Evolutionary conservation across 2,329 filamentous ascomycete genomes (phyloP), one percentile per base, ranked within the genome.

Genomic region (Aspergillus quadricinctus): DNA sequence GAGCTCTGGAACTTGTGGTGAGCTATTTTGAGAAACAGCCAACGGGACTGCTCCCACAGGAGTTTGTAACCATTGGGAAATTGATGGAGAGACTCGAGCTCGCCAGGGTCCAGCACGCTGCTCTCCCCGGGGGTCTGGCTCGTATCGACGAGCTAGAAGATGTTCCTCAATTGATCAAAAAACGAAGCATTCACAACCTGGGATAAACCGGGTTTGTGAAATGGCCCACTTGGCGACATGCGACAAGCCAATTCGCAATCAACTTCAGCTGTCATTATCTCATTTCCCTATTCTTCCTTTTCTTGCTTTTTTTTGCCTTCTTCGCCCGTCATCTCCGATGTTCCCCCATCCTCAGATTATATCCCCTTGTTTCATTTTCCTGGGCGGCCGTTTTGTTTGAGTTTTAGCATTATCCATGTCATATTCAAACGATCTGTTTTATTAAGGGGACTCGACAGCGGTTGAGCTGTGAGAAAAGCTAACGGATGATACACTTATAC

Each of bases 71-170:
- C 3, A 86, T 97, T 49, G 81, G 90, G 19, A 90, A 91, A 69
- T 77, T 97, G 61, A 93, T 92, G 71, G 89, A 96, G 72, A 95
- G 93, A 74, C 80, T 96, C 29, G 86, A 89, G 58, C 78, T 95
- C 37, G 84, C 88, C 49, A 82, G 85, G 62, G 71, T 67, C 55
- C 72, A 72, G 11, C 61, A 69, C 49, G 62, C 67, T 61, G 59
- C 67, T 7, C 65, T 79, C 25, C 74, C 77, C 23, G 77, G 77
- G 3, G 78, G 75, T 1, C 68, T 79, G 51, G 68, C 76, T 54
- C 68, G 71, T 10, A 77, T 79, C 48, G 72, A 76, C 49, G 76
- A 78, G 49, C 72, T 75, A 49, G 66, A 70, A 19, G 75, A 77
- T 60, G 65, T 65, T 53, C 73, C 73, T 53, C 70, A 72, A 35